Evolutionary conservation across 1,284 basidiomycete genomes (phyloP), one percentile per base, ranked within the genome.

Genomic region (Agroathelia rolfsii): DNA sequence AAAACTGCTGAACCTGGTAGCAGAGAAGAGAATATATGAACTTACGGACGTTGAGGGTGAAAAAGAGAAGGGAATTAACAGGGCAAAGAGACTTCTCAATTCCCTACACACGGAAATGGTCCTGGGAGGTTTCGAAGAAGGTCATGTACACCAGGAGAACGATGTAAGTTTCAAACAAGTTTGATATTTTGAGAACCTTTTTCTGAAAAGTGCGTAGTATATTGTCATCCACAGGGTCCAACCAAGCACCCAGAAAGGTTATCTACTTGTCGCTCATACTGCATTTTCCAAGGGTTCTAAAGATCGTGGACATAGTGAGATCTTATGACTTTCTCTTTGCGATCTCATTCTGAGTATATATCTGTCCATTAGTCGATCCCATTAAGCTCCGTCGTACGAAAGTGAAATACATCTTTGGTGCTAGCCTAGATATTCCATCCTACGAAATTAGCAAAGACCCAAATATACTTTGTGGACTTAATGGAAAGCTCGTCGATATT

Each of bases 121-220:
- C 5, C 61, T 84, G 18, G 74, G 66, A 1, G 83, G 76, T 0
- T 94, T 71, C 44, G 74, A 76, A 40, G 92, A 96, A 53, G 92
- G 89, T 0, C 88, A 95, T 58, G 87, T 96, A 8, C 90, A 92
- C 49, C 88, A 95, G 53, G 93, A 96, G 52, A 88, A 86, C 43
- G 77, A 93, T 51, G 89, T 86, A 52, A 57, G 80, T 73, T 17
- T 32, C 6, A 27, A 30, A 21, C 28, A 24, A 21, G 25, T 30
- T 25, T 26, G 12, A 14, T 27, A 28, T 28, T 28, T 30, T 47
- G 19, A 38, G 38, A 2, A 41, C 28, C 8, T 14, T 6, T 18
- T 26, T 32, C 36, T 47, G 11, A n/a, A 13, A 32, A 19, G 11
- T 19, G 21, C 18, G 1, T 47, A 93, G 87, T 96, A 96, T 56